Evolutionary conservation across 2,329 filamentous ascomycete genomes (phyloP), one percentile per base, ranked within the genome.

Genomic region (Karstenula rhodostoma): DNA sequence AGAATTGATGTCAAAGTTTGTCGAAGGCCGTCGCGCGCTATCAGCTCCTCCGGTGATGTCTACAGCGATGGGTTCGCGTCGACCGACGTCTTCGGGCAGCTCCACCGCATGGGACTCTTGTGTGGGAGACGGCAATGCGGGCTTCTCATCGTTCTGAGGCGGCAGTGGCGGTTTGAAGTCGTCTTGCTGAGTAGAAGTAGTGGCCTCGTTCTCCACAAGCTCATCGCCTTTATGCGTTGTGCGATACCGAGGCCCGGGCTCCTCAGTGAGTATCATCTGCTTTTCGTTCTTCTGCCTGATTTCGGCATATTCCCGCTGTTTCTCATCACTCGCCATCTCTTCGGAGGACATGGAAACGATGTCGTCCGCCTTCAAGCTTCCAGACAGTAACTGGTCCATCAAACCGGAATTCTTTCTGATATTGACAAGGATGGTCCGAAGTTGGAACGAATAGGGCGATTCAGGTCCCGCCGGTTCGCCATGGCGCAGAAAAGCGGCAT

Each of bases 221-320:
- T 98, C 95, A 60, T 97, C 94, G 13, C 95, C 95, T 78, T 98
- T 98, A 81, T 98, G 94, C 2, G 94, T 97, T 67, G 92, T 89
- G 70, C 93, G 87, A 58, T 97, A 89, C 3, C 93, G 88, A 4
- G 94, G 91, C 1, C 87, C 93, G 12, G 72, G 87, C 15, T 82
- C 79, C 40, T 92, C 87, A 61, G 94, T 89, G 35, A 96, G 85
- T 49, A 95, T 94, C 48, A 94, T 91, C 76, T 94, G 91, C 70
- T 93, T 92, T 73, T 95, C 92, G 0, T 89, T 88, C 62, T 88
- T 86, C 53, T 91, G 90, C 76, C 91, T 90, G 84, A 94, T 89
- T 68, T 89, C 87, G 17, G 90, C 90, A 25, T 87, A 90, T 74
- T 93, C 87, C 29, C 85, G 85, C 75, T 97, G 93, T 72, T 94